phyloP scores from a whole-genome alignment of 2,329 filamentous ascomycete genomes.

The Septoria linicola region DNA sequence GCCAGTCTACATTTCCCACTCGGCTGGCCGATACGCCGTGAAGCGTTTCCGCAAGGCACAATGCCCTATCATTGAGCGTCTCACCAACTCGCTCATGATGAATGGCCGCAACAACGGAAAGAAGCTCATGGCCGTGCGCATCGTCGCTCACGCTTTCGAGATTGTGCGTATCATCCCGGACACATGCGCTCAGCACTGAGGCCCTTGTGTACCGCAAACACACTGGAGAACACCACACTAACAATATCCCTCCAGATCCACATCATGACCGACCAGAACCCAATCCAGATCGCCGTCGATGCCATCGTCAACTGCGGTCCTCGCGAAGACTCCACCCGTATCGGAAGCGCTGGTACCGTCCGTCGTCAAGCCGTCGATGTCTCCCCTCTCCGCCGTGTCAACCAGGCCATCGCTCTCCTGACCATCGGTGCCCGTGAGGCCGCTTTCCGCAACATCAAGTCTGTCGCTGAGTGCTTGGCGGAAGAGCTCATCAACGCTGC shows the following conservation, averaged over 20 bases:
- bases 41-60: conserved; percentile 99
- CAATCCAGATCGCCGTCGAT: conserved; percentile 98
- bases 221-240: conserved; percentile 3
- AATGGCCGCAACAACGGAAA: conserved; percentile 99
- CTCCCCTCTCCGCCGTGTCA: conserved; percentile 97
- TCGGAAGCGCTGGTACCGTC: conserved; percentile 98
- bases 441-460: conserved; percentile 99
- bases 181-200: background rate
- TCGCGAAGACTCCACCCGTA: conserved; percentile 99
- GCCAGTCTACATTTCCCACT: conserved; percentile 98
- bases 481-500: conserved; percentile 99
- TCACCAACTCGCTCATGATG: conserved; percentile 99
- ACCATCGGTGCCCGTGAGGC: conserved; percentile 99
- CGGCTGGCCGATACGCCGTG: conserved; percentile 94
- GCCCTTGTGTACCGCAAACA: background rate
- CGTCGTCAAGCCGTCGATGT: conserved; percentile 99
- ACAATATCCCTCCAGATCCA: conserved; percentile 67
- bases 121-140: conserved; percentile 99
- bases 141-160: conserved; percentile 98
- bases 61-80: conserved; percentile 99
- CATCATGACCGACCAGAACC: conserved; percentile 99
- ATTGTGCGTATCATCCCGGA: conserved; percentile 69
- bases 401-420: conserved; percentile 98
- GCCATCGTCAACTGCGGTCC: conserved; percentile 99
- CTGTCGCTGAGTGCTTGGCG: conserved; percentile 97